These are phyloP conservation scores for Ambrosiella cleistominuta DNA, from an alignment of 2,329 filamentous ascomycete species.

Conservation along the genomic window DNA sequence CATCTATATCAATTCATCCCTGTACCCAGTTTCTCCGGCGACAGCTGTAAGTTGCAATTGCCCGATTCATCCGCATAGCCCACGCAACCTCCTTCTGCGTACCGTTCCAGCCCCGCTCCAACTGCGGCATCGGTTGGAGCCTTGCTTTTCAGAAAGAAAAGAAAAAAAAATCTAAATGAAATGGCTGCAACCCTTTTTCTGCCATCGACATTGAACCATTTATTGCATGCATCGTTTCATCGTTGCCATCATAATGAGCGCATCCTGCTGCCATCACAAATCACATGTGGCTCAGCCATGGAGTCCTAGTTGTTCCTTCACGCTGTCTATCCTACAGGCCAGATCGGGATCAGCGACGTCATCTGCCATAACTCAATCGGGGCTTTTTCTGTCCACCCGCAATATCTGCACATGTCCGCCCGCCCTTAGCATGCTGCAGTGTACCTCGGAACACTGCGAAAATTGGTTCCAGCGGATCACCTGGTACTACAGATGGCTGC, in stretches of 20 bases:
- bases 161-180: background rate
- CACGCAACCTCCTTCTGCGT: background rate
- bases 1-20: constrained; percentile 5
- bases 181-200: background rate
- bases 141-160: background rate
- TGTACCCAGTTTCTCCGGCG: constrained; percentile 30
- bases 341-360: background rate
- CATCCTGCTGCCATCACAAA: background rate
- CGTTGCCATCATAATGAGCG: background rate
- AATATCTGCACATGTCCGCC: too few relatives aligned
- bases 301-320: background rate
- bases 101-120: background rate
- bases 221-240: background rate
- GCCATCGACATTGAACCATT: background rate
- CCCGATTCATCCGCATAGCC: background rate
- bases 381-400: background rate
- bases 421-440: too few relatives aligned
- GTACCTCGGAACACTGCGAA: too few relatives aligned
- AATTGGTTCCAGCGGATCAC: background rate
- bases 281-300: background rate
- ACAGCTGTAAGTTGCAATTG: constrained; percentile 51
- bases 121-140: background rate
- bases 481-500: background rate
- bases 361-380: background rate
- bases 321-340: background rate